Base-by-base conservation (phyloP, 805 yeast species). In the Scheffersomyces ergatensis region DNA sequence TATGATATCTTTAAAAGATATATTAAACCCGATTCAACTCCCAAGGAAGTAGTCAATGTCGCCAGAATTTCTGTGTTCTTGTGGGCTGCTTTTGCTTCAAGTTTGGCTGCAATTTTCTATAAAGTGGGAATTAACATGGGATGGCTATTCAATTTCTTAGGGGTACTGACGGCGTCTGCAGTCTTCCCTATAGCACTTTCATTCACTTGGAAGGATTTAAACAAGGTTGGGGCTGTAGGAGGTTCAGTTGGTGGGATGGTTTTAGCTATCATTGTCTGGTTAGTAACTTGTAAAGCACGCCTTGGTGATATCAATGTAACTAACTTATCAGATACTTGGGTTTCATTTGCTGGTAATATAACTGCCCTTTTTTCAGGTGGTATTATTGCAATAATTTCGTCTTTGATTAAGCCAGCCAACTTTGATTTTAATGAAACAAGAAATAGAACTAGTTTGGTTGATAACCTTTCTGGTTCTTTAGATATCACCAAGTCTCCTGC, bases 261-360 rank as follows among this genome's bases (percentile, higher is more conserved):
- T 5, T 46, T 60, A 13, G 73, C 71, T 12, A 30, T 70, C 11
- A 55, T 56, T 18, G 64, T 57, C 13, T 70, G 74, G 76, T 44
- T 70, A 12, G 62, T 60, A 5, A 60, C 66, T 19, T 63, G 70
- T 48, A 58, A 62, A 26, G 55, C 52, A 12, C 53, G 62, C 38
- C 47, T 51, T 42, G 74, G 74, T 17, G 57, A 49, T n/a, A 59
- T 70, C 34, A 62, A 43, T 33, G 67, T 67, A 21, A 53, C 45
- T 18, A 62, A 58, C 35, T 49, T 71, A 29, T 54, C 65, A 18
- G 45, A 59, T 31, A 57, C 60, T 20, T 63, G 69, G 65, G 76
- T 68, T 33, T 66, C 75, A 2, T 67, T 68, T 45, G 58, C 70
- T 13, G 76, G 74, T 23, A 68, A 63, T 42, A 58, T 62, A 5